Conservation (phyloP, 441 rosid species). For the Gossypium davidsonii region DNA sequence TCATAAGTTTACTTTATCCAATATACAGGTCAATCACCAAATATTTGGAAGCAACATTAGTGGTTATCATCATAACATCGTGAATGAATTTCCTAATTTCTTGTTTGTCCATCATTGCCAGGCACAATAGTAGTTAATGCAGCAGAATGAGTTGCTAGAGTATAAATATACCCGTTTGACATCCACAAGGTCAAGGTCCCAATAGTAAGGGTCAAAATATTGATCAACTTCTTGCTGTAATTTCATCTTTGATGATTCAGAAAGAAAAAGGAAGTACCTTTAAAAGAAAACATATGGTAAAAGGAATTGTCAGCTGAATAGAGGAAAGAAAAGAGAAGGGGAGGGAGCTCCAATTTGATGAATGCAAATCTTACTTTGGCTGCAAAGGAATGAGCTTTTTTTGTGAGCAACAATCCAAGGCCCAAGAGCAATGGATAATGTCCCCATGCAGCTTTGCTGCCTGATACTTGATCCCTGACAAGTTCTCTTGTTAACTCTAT, state of each 20-base stretch:
- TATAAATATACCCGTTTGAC: constrained; percentile 56
- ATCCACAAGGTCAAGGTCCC: constrained; percentile 71
- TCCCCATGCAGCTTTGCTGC: constrained; percentile 82
- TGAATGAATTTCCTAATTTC: background rate
- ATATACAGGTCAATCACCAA: constrained; percentile 6
- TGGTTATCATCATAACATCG: background rate
- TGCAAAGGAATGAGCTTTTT: constrained; percentile 73
- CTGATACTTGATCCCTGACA: constrained; percentile 80
- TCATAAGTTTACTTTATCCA: background rate
- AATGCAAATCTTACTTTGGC: constrained; percentile 58
- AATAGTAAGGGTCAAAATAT: constrained; percentile 74
- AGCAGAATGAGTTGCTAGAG: background rate
- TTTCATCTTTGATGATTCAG: constrained; percentile 64
- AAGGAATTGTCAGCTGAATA: constrained; percentile 4
- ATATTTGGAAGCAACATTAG: background rate
- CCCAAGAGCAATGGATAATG: constrained; percentile 84
- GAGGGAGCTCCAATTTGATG: constrained; percentile 12
- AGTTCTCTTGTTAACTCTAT: constrained; percentile 14
- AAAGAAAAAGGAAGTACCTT: constrained; percentile 82
- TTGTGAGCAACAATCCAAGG: constrained; percentile 73
- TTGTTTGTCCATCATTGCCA: background rate
- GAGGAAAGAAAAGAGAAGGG: background rate
- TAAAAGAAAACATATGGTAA: constrained; percentile 16
- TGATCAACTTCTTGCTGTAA: constrained; percentile 82
- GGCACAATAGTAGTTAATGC: background rate